Evolutionary conservation across 257 asterid species (phyloP).

Genomic region (Nicotiana paniculata): DNA sequence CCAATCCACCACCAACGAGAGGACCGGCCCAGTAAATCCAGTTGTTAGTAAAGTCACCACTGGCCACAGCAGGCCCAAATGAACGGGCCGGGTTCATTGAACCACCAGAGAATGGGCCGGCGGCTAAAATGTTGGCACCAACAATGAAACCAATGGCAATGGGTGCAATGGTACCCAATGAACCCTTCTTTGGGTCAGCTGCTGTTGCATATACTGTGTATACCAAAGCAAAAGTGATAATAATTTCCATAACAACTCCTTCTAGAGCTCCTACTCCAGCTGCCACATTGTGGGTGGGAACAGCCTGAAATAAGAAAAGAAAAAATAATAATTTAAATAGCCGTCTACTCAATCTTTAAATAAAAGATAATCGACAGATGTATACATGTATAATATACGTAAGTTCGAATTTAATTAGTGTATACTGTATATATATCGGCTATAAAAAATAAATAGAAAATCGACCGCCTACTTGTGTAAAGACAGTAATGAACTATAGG

Average conservation of each 20-base stretch:
- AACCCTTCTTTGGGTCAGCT: constrained; percentile 15
- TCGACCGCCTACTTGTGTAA: no score
- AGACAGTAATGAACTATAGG: not conserved
- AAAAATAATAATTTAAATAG: no score
- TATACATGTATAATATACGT: no score
- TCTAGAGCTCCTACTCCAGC: not conserved
- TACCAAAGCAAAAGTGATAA: constrained; percentile 14
- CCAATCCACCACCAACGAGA: constrained; percentile 14
- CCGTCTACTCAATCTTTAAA: no score
- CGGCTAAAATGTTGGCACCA: constrained; percentile 22
- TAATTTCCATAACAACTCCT: constrained; percentile 10
- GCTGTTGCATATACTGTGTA: constrained; percentile 21
- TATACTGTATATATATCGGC: no score
- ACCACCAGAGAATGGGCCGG: constrained; percentile 15
- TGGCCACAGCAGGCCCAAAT: constrained; percentile 11
- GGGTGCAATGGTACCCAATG: constrained; percentile 14
- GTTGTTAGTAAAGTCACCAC: not conserved
- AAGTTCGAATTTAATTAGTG: no score
- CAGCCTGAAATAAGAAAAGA: not conserved
- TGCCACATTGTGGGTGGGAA: not conserved
- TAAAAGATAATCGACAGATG: no score
- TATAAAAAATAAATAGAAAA: no score
- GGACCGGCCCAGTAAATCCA: constrained; percentile 24
- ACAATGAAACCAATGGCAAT: constrained; percentile 22
- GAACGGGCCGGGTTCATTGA: constrained; percentile 24